Evolutionary conservation across 768 basidiomycete species (phyloP).

Genomic region (Hygrocybe coccinea): DNA sequence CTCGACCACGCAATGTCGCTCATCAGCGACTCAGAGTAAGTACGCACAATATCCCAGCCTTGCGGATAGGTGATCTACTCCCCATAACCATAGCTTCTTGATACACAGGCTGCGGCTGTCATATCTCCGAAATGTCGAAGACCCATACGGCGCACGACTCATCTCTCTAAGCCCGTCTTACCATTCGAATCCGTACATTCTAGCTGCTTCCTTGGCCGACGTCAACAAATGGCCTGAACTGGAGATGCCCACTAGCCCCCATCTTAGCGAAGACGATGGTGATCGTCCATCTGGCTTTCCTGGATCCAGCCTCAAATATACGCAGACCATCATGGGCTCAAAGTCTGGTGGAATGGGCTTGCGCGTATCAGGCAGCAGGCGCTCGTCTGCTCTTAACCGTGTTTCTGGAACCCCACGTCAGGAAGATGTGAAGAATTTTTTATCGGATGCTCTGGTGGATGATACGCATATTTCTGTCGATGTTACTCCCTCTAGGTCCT

Average conservation of each 20-base stretch:
- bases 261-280: conserved; percentile 65
- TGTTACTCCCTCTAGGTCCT: no score
- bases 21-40: background rate
- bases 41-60: no score
- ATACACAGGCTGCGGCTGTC: conserved; percentile 82
- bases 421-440: conserved; percentile 33
- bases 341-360: conserved; percentile 71
- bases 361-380: conserved; percentile 60
- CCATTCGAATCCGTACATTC: conserved; percentile 76
- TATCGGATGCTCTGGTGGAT: conserved; percentile 31
- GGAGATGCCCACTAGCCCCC: conserved; percentile 61
- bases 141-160: conserved; percentile 76
- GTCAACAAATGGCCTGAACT: conserved; percentile 82
- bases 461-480: no score
- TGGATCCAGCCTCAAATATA: conserved; percentile 66
- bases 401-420: conserved; percentile 37
- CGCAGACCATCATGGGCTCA: conserved; percentile 79
- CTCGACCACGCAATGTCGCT: conserved; percentile 21
- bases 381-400: conserved; percentile 43
- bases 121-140: conserved; percentile 84
- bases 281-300: conserved; percentile 46
- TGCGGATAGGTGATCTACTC: background rate
- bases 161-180: conserved; percentile 77
- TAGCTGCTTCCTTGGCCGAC: conserved; percentile 76
- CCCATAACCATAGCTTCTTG: conserved; percentile 43